These are phyloP conservation scores for Lobosporangium transversale DNA, from an alignment of 192 early-diverging fungal genomes.

Conservation along the genomic window DNA sequence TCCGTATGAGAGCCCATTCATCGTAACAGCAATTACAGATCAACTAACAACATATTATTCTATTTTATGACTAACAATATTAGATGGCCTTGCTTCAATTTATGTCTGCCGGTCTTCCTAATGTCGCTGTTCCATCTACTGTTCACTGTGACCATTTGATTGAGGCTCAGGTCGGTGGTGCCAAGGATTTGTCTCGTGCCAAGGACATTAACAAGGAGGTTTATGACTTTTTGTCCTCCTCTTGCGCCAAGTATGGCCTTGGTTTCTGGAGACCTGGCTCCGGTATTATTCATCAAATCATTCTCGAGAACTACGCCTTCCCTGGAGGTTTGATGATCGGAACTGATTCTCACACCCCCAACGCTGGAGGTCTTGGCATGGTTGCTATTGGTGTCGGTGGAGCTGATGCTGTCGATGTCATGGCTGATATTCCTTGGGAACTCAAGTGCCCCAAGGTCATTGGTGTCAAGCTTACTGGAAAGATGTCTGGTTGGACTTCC, in stretches of 20 bases:
- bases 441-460: constrained; percentile 97
- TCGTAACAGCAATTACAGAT: neutral
- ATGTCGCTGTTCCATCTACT: constrained; percentile 90
- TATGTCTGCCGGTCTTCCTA: constrained; percentile 89
- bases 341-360: constrained; percentile 98
- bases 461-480: constrained; percentile 91
- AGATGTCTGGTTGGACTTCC: constrained; percentile 90
- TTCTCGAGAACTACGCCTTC: constrained; percentile 98
- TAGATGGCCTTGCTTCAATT: constrained; percentile 96
- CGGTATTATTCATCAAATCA: constrained; percentile 96
- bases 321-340: constrained; percentile 97
- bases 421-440: constrained; percentile 99
- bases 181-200: constrained; percentile 83
- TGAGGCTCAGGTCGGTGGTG: constrained; percentile 88
- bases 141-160: constrained; percentile 99
- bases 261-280: constrained; percentile 96
- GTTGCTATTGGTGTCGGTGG: constrained; percentile 97
- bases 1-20: constrained; percentile 13
- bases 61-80: neutral
- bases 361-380: constrained; percentile 97
- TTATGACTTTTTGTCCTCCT: constrained; percentile 88
- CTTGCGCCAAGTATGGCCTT: constrained; percentile 92
- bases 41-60: constrained; percentile 22
- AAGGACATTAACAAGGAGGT: constrained; percentile 93
- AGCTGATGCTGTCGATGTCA: constrained; percentile 99